These are phyloP conservation scores for Pneumocystis oryctolagi DNA, from an alignment of 1,139 yeast species.

Conservation along the genomic window DNA sequence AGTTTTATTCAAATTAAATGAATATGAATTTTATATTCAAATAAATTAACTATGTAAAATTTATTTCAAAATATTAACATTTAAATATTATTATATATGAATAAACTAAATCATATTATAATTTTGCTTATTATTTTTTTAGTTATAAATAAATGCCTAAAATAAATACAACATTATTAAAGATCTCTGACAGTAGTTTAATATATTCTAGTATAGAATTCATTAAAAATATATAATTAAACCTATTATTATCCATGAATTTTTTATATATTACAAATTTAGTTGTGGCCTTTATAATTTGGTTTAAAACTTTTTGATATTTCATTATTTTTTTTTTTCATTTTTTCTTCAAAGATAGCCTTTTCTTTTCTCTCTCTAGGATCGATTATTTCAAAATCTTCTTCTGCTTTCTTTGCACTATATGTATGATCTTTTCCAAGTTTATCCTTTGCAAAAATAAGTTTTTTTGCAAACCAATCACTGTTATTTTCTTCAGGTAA, in stretches of 20 bases:
- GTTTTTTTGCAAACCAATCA: slow-evolving; percentile 12
- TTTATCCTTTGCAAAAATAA: slow-evolving; percentile 14
- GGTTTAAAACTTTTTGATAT: not conserved
- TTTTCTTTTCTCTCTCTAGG: slow-evolving; percentile 10
- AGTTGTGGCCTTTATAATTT: not conserved
- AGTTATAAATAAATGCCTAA: not conserved
- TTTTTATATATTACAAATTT: not conserved
- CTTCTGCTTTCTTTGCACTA: slow-evolving; percentile 5
- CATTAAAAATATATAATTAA: not conserved
- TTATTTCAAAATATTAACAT: too few relatives aligned
- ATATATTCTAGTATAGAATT: too few relatives aligned
- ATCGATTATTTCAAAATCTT: slow-evolving; percentile 11
- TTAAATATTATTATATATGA: too few relatives aligned
- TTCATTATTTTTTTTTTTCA: not conserved
- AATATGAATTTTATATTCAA: too few relatives aligned
- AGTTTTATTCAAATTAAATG: too few relatives aligned
- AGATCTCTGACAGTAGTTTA: not conserved
- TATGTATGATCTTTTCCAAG: slow-evolving; percentile 12
- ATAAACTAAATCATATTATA: too few relatives aligned
- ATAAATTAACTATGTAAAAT: too few relatives aligned
- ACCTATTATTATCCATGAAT: too few relatives aligned
- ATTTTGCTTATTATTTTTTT: not conserved
- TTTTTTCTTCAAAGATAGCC: not conserved
- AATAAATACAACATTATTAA: too few relatives aligned
- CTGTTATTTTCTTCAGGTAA: slow-evolving; percentile 16